phyloP scores from a whole-genome alignment of 768 basidiomycete genomes.

The Macrolepiota albuminosa region DNA sequence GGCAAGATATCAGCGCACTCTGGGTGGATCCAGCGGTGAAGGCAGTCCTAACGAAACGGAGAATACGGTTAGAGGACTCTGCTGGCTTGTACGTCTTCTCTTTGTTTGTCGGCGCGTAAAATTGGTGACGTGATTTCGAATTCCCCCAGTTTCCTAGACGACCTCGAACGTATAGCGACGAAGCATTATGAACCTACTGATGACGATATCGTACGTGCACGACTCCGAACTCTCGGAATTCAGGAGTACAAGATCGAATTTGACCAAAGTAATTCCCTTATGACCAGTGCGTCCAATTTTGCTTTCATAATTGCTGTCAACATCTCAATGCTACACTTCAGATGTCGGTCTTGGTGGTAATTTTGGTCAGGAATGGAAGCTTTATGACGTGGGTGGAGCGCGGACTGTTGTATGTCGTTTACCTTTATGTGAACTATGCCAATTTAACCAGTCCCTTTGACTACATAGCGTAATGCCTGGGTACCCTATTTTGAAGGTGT shows the following conservation, averaged over 20 bases:
- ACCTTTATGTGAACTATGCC: not conserved
- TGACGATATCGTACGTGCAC: constrained; percentile 65
- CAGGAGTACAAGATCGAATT: constrained; percentile 61
- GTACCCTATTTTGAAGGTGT: constrained; percentile 69
- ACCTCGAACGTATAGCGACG: constrained; percentile 54
- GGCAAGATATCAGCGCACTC: constrained; percentile 45
- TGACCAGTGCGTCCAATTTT: constrained; percentile 6
- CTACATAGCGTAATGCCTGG: constrained; percentile 61
- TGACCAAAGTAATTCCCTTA: constrained; percentile 29
- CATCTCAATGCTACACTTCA: not conserved
- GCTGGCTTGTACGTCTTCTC: constrained; percentile 55
- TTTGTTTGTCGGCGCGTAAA: not conserved
- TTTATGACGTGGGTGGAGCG: constrained; percentile 69
- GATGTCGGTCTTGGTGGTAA: constrained; percentile 18
- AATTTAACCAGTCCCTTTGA: not conserved
- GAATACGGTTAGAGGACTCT: constrained; percentile 48
- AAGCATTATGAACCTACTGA: constrained; percentile 50
- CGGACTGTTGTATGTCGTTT: constrained; percentile 41
- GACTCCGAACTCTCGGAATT: constrained; percentile 64
- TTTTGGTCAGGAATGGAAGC: constrained; percentile 51
- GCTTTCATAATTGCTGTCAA: not conserved
- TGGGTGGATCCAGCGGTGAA: constrained; percentile 52
- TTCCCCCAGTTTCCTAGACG: constrained; percentile 56
- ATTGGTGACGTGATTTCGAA: not conserved
- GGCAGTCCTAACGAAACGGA: constrained; percentile 39